Conservation (phyloP, 257 asterid species). For the Paraleonurus japonicus region DNA sequence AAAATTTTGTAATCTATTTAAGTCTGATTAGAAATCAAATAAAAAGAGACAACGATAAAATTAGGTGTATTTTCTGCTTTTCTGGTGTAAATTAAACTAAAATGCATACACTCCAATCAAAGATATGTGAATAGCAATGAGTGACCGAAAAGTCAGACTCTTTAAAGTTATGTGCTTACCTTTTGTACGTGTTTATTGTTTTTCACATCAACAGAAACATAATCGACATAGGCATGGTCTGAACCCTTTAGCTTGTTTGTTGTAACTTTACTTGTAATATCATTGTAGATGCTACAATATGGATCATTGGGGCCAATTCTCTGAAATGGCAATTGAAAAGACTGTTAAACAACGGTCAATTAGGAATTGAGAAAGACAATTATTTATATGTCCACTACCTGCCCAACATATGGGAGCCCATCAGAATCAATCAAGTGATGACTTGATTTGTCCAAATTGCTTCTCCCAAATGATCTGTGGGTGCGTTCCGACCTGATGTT, state of each 20-base stretch:
- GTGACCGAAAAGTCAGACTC: background rate
- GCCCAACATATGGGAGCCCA: slow-evolving; percentile 97
- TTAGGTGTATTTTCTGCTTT: background rate
- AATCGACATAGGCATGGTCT: slow-evolving; percentile 76
- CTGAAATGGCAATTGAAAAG: slow-evolving; percentile 43
- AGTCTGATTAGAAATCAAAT: background rate
- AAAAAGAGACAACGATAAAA: background rate
- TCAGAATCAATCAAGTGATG: slow-evolving; percentile 75
- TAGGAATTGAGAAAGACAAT: background rate
- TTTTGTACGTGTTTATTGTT: slow-evolving; percentile 57
- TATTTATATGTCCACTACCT: slow-evolving; percentile 41
- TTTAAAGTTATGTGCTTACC: slow-evolving; percentile 43
- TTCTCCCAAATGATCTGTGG: slow-evolving; percentile 64
- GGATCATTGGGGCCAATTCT: slow-evolving; percentile 65
- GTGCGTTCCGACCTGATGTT: slow-evolving; percentile 44
- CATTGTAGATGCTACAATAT: slow-evolving; percentile 66
- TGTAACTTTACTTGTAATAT: slow-evolving; percentile 42
- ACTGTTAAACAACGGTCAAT: slow-evolving; percentile 3
- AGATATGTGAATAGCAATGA: background rate
- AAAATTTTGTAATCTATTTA: background rate
- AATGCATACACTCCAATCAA: background rate
- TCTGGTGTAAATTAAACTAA: background rate
- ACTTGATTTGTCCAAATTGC: slow-evolving; percentile 58
- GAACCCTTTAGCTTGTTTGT: slow-evolving; percentile 60
- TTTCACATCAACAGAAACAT: slow-evolving; percentile 83